Conservation (phyloP, 345 rosid species). For the Lepidium didymum region DNA sequence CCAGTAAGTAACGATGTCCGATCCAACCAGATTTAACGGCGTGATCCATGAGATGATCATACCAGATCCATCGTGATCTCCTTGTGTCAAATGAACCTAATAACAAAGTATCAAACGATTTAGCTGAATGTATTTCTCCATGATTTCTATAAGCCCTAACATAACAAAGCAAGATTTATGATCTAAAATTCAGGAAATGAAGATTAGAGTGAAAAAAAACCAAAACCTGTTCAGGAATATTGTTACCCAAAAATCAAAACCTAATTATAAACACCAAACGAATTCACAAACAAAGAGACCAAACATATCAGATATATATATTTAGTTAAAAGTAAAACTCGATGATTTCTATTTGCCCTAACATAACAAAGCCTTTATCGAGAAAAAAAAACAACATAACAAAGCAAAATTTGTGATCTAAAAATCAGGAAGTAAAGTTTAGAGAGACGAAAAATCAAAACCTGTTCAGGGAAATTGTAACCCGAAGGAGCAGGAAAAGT, state of each 20-base stretch:
- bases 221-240: not conserved
- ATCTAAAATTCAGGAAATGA: not conserved
- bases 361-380: no score
- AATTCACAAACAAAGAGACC: no score
- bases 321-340: no score
- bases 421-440: not conserved
- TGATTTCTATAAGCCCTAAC: no score
- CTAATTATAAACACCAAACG: no score
- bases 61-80: constrained; percentile 36
- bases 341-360: no score
- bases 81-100: constrained; percentile 48
- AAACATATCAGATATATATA: no score
- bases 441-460: not conserved
- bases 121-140: no score
- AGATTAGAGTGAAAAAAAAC: not conserved
- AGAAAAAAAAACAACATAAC: no score
- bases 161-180: no score
- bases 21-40: constrained; percentile 21
- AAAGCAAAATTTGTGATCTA: not conserved
- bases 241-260: not conserved
- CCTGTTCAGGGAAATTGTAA: constrained; percentile 17
- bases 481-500: constrained; percentile 11
- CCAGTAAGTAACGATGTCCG: constrained; percentile 36
- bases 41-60: constrained; percentile 48
- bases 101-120: no score